phyloP scores from a whole-genome alignment of 306 rosid genomes.

The Prunus mume region DNA sequence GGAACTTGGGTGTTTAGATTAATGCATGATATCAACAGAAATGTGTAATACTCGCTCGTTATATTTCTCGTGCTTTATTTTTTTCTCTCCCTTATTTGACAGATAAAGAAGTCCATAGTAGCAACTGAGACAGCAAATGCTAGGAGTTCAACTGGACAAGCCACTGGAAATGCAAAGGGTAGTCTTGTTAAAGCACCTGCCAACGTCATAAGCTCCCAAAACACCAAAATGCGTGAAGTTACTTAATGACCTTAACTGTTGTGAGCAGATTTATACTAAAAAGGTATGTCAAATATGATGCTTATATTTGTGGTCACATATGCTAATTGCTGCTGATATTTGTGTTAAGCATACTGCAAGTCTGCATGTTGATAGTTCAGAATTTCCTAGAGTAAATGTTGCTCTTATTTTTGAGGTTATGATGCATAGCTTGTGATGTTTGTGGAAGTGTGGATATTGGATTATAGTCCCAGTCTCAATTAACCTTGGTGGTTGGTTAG shows the following conservation, averaged over 20 bases:
- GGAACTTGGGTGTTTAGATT: not conserved
- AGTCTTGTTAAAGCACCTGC: constrained; percentile 60
- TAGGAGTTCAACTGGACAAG: constrained; percentile 71
- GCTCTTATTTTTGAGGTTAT: not conserved
- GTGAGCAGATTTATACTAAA: constrained; percentile 6
- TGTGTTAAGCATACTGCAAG: not conserved
- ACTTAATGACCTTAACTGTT: constrained; percentile 16
- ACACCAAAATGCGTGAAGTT: constrained; percentile 43
- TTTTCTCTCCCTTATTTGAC: constrained; percentile 22
- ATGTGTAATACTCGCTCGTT: not conserved
- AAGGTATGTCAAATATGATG: constrained; percentile 37
- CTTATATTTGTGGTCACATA: not conserved
- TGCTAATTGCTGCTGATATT: not conserved
- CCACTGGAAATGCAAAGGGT: constrained; percentile 72
- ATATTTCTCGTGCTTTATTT: not conserved
- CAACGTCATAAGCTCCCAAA: constrained; percentile 53
- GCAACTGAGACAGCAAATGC: constrained; percentile 56
- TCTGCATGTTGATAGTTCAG: not conserved
- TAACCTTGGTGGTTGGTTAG: not conserved
- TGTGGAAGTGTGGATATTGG: constrained; percentile 1
- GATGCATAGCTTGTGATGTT: not conserved
- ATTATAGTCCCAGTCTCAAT: not conserved
- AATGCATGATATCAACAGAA: not conserved
- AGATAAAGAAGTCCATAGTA: constrained; percentile 82
- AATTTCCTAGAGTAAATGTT: not conserved